Conservation (phyloP, 2,329 filamentous ascomycete genomes). For the Ceratocystis ficicola region DNA sequence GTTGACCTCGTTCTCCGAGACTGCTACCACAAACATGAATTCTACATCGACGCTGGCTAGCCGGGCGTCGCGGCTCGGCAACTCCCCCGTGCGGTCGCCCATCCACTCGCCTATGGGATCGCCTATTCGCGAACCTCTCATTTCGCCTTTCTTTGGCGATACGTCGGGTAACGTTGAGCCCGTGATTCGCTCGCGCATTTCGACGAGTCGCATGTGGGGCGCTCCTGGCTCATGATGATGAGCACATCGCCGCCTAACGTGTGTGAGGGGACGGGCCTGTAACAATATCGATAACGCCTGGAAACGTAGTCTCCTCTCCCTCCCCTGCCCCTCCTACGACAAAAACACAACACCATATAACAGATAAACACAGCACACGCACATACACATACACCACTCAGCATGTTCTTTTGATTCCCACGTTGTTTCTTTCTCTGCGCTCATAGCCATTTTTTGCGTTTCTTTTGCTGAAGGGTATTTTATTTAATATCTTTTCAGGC, state of each 20-base stretch:
- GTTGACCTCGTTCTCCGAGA: conserved; percentile 5
- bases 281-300: not conserved
- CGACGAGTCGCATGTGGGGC: conserved; percentile 20
- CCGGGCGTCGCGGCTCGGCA: conserved; percentile 7
- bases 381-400: conserved; percentile 7
- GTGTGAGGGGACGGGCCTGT: not conserved
- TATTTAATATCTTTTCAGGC: not conserved
- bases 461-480: not conserved
- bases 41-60: not conserved
- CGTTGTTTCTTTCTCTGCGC: not conserved
- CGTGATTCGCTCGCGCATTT: conserved; percentile 16
- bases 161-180: not conserved
- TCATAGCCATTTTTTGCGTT: not conserved
- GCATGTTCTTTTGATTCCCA: conserved; percentile 2
- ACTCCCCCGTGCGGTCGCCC: conserved; percentile 17
- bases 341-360: not conserved
- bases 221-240: not conserved
- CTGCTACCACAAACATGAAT: not conserved
- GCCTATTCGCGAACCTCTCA: conserved; percentile 12
- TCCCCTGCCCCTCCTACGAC: not conserved
- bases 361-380: conserved; percentile 1
- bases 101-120: conserved; percentile 22
- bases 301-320: not conserved
- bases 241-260: not conserved
- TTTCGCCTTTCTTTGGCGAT: conserved; percentile 15